Conservation (phyloP, 1,284 basidiomycete species). For the Anthracocystis walkeri region DNA sequence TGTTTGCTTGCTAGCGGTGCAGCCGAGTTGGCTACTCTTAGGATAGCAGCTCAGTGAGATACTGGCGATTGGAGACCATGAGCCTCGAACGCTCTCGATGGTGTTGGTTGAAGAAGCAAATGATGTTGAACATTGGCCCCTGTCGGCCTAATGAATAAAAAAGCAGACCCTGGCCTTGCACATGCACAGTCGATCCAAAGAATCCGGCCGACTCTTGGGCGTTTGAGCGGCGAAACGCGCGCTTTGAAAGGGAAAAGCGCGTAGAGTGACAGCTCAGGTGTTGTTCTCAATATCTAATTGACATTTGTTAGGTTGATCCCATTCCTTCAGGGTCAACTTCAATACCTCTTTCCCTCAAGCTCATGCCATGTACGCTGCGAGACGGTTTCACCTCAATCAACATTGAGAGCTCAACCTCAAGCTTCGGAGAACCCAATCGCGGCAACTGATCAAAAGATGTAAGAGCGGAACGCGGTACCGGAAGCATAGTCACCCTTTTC, state of each 20-base stretch:
- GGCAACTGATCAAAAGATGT: background rate
- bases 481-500: background rate
- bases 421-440: background rate
- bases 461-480: background rate
- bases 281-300: background rate
- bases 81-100: background rate
- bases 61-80: background rate
- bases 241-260: background rate
- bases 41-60: background rate
- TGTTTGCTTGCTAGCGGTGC: conserved; percentile 1
- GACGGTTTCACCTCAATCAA: background rate
- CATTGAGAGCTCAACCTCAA: background rate
- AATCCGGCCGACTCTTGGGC: conserved; percentile 4
- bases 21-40: background rate
- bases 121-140: background rate
- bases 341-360: background rate
- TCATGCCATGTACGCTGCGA: background rate
- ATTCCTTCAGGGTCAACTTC: background rate
- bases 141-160: background rate
- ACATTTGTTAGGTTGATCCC: background rate
- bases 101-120: background rate
- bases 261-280: conserved; percentile 1
- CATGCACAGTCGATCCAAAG: conserved; percentile 6
- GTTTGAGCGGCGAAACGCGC: background rate
- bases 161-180: background rate